Base-by-base conservation (phyloP, 106 monocot genomes). In the Phalaenopsis equestris region DNA sequence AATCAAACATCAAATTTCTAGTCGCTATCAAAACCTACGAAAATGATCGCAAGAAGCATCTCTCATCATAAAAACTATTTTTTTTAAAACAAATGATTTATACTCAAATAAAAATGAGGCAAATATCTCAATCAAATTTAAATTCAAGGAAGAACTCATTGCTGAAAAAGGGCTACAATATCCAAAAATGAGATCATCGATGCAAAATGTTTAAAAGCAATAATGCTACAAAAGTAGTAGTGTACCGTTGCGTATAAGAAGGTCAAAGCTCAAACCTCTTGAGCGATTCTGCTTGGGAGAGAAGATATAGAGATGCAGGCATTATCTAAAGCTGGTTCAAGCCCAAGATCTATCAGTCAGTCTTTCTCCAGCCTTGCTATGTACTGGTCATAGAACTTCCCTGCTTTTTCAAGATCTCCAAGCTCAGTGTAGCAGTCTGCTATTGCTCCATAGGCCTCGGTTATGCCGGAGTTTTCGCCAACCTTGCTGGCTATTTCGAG, bases 351-450 rank as follows among this genome's bases (percentile, higher is more conserved):
- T 21, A 6, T 24, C 30, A 30, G 30, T 74, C 42, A 74, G 43
- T 74, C 74, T 73, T 79, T 79, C 85, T 92, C 81, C 30, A 94
- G 65, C 78, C 90, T 92, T n/a, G 90, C 84, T 45, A 94, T 94
- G 83, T 94, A 94, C 79, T 88, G 82, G 85, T 94, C 92, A 37
- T 94, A 94, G 79, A 88, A 90, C 67, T 92, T 87, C 3, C 84
- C 94, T n/a, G 94, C 94, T 78, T 81, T 80, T 75, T 94, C 94
- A 42, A 94, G 90, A 72, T 94, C 94, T 73, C 92, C 90, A 42
- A 95, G 90, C 79, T 92, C 94, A 7, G 92, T 88, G 18, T 92
- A 95, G 84, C 88, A 95, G 67, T 92, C 94, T 19, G 94, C 94
- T 74, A 92, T 95, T 41, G 94, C 90, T 70, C 91, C 91, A 41